Percentiles rank a stretch among this genome's conserved stretches.
Conservation (phyloP, 352 stramenopile species). For the Globisporangium apiculatum region DNA sequence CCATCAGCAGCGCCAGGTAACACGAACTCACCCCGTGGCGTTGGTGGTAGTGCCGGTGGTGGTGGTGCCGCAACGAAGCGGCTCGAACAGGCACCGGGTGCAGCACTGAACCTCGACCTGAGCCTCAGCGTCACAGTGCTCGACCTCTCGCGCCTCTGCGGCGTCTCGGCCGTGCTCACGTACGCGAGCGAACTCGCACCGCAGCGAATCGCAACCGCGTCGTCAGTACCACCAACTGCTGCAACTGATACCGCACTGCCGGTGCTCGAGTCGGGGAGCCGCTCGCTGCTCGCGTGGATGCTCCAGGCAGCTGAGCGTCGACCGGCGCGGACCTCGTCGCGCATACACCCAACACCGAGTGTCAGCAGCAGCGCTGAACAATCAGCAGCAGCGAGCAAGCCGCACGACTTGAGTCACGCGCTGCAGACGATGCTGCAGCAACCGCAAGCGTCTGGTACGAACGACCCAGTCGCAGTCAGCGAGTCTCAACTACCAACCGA, state of each 20-base stretch:
- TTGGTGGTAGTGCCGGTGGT: conserved; percentile 17
- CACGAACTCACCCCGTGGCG: conserved; percentile 41
- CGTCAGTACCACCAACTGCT: conserved; percentile 12
- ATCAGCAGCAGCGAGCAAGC: conserved; percentile 1
- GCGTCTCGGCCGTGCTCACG: conserved; percentile 65
- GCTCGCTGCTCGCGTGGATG: conserved; percentile 61
- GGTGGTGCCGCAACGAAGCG: conserved; percentile 32
- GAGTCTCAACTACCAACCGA: not conserved
- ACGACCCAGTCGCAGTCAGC: not conserved
- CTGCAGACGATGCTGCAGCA: conserved; percentile 30
- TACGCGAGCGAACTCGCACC: conserved; percentile 43
- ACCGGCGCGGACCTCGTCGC: conserved; percentile 1
- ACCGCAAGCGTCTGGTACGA: not conserved
- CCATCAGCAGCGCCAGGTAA: conserved; percentile 13
- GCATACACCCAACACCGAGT: conserved; percentile 8
- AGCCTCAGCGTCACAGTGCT: conserved; percentile 67
- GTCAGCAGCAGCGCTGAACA: not conserved
- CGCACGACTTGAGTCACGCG: conserved; percentile 37
- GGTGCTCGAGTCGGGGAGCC: conserved; percentile 21
- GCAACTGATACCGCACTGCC: not conserved
- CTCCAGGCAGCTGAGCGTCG: conserved; percentile 34
- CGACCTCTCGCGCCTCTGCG: conserved; percentile 69
- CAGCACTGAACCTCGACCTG: conserved; percentile 48
- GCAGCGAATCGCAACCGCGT: conserved; percentile 12
- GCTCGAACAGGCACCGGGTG: conserved; percentile 26